Percentiles rank a stretch among this genome's conserved stretches.
Evolutionary conservation across 805 yeast species (phyloP).

Genomic region (Lipomyces yamadae): DNA sequence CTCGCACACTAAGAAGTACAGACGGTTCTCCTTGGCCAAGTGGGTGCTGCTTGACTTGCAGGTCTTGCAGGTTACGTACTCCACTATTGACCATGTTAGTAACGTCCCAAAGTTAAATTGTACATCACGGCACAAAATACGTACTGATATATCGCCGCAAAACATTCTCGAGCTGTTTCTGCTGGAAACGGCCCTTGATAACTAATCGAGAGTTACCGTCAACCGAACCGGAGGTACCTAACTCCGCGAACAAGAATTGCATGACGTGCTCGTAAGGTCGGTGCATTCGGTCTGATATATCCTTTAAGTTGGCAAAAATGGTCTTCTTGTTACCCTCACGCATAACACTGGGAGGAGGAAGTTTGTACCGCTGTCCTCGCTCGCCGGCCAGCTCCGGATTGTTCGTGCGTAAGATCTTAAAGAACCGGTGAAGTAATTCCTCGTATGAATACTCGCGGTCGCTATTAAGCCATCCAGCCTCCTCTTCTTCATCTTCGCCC

Average conservation of each 20-base stretch:
- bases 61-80: constrained; percentile 97
- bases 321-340: constrained; percentile 98
- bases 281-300: constrained; percentile 89
- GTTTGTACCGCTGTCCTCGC: constrained; percentile 86
- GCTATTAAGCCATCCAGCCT: constrained; percentile 40
- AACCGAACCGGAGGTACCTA: constrained; percentile 99
- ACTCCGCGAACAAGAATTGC: constrained; percentile 94
- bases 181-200: constrained; percentile 97
- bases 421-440: constrained; percentile 80
- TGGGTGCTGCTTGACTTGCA: constrained; percentile 98
- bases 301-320: constrained; percentile 93
- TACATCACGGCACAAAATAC: not conserved
- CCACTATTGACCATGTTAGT: constrained; percentile 50
- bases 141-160: constrained; percentile 83
- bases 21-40: constrained; percentile 94
- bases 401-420: constrained; percentile 81
- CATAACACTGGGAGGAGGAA: constrained; percentile 95
- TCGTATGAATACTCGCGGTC: constrained; percentile 74
- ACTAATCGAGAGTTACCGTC: constrained; percentile 97
- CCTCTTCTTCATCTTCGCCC: constrained; percentile 32
- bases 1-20: constrained; percentile 96
- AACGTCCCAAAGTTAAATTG: not conserved
- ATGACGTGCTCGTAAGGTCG: constrained; percentile 97
- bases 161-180: constrained; percentile 95
- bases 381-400: constrained; percentile 99